A percentile compares a stretch with the other conserved stretches of the same genome.
Conservation (phyloP, 2,329 filamentous ascomycete genomes). For the Amphichorda felina region DNA sequence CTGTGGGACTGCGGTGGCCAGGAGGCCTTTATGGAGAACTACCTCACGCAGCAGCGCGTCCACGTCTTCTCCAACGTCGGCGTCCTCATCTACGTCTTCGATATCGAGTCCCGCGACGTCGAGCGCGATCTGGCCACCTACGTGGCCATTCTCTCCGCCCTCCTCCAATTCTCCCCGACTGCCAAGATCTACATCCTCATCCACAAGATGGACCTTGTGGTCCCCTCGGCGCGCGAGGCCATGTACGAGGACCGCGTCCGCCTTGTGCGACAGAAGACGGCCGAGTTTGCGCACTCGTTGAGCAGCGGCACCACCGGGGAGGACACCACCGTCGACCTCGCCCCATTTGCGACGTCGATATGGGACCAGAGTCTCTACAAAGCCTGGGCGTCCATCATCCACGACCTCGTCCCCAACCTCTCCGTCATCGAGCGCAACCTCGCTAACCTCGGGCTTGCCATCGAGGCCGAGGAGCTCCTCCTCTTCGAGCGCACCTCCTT, state of each 20-base stretch:
- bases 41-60: conserved; percentile 85
- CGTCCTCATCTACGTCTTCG: conserved; percentile 97
- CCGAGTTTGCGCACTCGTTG: conserved; percentile 32
- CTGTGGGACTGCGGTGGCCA: conserved; percentile 98
- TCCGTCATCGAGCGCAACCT: conserved; percentile 80
- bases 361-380: conserved; percentile 99
- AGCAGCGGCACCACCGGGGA: conserved; percentile 15
- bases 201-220: conserved; percentile 97
- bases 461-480: conserved; percentile 87
- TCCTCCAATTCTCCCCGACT: conserved; percentile 69
- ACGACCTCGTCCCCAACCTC: conserved; percentile 93
- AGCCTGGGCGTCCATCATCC: conserved; percentile 96
- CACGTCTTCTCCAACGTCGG: conserved; percentile 96
- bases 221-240: conserved; percentile 62
- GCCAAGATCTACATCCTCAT: conserved; percentile 90
- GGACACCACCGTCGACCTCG: conserved; percentile 45
- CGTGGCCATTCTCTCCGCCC: conserved; percentile 75
- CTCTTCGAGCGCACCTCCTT: conserved; percentile 95
- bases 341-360: conserved; percentile 89
- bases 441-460: conserved; percentile 67
- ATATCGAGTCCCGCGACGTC: conserved; percentile 92
- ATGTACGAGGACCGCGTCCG: conserved; percentile 78
- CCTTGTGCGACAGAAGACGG: conserved; percentile 63
- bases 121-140: conserved; percentile 90
- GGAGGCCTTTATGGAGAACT: conserved; percentile 98